phyloP scores from a whole-genome alignment of 805 yeast species.

The Pichia scutulata region DNA sequence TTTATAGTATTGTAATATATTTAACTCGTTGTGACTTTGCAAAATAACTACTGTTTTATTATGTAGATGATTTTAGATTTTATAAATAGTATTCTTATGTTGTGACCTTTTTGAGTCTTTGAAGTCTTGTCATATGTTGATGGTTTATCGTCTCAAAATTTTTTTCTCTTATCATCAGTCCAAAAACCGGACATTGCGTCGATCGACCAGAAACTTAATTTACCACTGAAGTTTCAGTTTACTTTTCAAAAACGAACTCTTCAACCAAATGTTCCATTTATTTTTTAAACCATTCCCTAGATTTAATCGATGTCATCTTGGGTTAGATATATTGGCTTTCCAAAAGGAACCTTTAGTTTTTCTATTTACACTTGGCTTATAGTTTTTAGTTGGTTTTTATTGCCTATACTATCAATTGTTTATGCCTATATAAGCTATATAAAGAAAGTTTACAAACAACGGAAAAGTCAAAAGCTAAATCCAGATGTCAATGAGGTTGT shows the following conservation, averaged over 20 bases:
- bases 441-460: slow-evolving; percentile 6
- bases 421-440: slow-evolving; percentile 32
- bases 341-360: slow-evolving; percentile 20
- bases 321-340: slow-evolving; percentile 20
- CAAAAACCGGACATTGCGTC: not conserved
- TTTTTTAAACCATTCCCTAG: not conserved
- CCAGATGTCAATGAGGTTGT: slow-evolving; percentile 45
- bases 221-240: too few species aligned
- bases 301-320: slow-evolving; percentile 8
- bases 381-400: slow-evolving; percentile 36
- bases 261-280: too few species aligned
- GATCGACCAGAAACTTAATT: not conserved
- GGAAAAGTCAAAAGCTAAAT: slow-evolving; percentile 7
- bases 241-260: too few species aligned
- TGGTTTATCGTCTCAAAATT: too few species aligned
- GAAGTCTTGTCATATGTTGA: too few species aligned
- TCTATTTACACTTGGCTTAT: slow-evolving; percentile 38
- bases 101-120: too few species aligned
- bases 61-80: too few species aligned
- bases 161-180: too few species aligned
- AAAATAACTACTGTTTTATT: too few species aligned
- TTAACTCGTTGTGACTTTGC: too few species aligned
- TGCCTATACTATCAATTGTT: slow-evolving; percentile 38
- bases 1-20: too few species aligned
- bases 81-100: too few species aligned